These are phyloP conservation scores for Xylariaceae sp. DNA, from an alignment of 2,329 filamentous ascomycete genomes.

Conservation along the genomic window DNA sequence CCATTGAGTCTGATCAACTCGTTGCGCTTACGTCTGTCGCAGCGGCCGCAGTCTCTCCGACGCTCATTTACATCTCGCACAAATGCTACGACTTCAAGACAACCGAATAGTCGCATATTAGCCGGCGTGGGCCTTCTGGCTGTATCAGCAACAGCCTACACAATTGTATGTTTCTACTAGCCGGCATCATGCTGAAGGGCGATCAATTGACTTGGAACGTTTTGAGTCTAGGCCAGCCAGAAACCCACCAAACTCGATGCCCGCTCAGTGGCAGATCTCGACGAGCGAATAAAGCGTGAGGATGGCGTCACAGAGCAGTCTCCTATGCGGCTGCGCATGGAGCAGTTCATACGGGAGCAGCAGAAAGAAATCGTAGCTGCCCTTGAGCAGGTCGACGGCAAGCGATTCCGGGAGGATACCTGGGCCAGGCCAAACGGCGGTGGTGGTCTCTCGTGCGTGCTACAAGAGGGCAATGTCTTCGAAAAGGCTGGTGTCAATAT, in stretches of 20 bases:
- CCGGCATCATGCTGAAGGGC: neutral
- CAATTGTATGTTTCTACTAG: constrained; percentile 20
- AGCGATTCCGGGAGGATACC: constrained; percentile 75
- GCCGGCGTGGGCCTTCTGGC: constrained; percentile 17
- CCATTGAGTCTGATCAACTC: constrained; percentile 21
- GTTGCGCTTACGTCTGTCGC: constrained; percentile 19
- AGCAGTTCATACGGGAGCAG: constrained; percentile 89
- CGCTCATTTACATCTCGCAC: constrained; percentile 20
- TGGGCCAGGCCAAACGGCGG: constrained; percentile 88
- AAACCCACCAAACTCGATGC: constrained; percentile 51
- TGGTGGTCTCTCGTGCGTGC: constrained; percentile 87
- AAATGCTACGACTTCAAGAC: constrained; percentile 16
- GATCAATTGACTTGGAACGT: constrained; percentile 17
- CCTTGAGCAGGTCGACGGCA: constrained; percentile 79
- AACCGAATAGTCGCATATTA: constrained; percentile 15
- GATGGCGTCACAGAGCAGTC: constrained; percentile 70
- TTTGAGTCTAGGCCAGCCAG: constrained; percentile 35
- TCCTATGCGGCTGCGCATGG: constrained; percentile 97
- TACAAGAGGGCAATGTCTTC: constrained; percentile 95
- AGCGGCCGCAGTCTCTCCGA: constrained; percentile 15
- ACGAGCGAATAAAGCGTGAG: constrained; percentile 76
- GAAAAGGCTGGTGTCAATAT: constrained; percentile 97
- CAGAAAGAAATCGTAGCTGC: constrained; percentile 83
- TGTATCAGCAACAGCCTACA: constrained; percentile 19
- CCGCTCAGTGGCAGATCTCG: constrained; percentile 77